Evolutionary conservation across 2,329 filamentous ascomycete genomes (phyloP).

Genomic region (Cladosporium sp.): DNA sequence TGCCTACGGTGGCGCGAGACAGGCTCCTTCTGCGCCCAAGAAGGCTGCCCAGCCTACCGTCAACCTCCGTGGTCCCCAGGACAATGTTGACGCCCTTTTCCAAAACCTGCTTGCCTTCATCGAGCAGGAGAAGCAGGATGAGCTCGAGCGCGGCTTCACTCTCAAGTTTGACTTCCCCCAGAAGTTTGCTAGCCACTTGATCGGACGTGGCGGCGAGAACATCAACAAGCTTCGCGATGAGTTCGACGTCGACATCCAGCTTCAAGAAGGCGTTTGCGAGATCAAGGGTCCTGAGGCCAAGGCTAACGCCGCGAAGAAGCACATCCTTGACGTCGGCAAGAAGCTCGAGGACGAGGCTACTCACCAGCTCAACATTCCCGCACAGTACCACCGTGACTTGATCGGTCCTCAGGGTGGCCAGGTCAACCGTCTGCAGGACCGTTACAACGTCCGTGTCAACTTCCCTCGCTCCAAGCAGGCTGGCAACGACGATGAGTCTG

Average conservation of each 20-base stretch:
- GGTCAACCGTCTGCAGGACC: constrained; percentile 87
- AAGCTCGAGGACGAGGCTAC: constrained; percentile 90
- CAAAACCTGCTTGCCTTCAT: constrained; percentile 77
- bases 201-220: constrained; percentile 67
- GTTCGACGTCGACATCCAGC: constrained; percentile 76
- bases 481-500: constrained; percentile 67
- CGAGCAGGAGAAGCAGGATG: constrained; percentile 84
- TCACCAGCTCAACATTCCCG: constrained; percentile 83
- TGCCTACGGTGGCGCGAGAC: constrained; percentile 47
- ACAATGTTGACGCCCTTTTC: constrained; percentile 69
- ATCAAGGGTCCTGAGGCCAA: constrained; percentile 95
- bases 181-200: constrained; percentile 85
- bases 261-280: constrained; percentile 91
- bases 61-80: constrained; percentile 73
- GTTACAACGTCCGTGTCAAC: constrained; percentile 92
- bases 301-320: constrained; percentile 78
- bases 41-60: constrained; percentile 55
- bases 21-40: constrained; percentile 44
- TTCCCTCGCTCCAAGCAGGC: constrained; percentile 70
- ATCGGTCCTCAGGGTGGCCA: constrained; percentile 86
- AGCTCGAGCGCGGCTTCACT: constrained; percentile 88
- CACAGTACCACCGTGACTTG: constrained; percentile 90
- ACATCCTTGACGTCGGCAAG: constrained; percentile 77
- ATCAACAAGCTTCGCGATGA: constrained; percentile 69
- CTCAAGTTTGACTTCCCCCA: constrained; percentile 90